Base-by-base conservation (phyloP, 2,329 filamentous ascomycete genomes). In the Pyrenophora tritici-repentis region DNA sequence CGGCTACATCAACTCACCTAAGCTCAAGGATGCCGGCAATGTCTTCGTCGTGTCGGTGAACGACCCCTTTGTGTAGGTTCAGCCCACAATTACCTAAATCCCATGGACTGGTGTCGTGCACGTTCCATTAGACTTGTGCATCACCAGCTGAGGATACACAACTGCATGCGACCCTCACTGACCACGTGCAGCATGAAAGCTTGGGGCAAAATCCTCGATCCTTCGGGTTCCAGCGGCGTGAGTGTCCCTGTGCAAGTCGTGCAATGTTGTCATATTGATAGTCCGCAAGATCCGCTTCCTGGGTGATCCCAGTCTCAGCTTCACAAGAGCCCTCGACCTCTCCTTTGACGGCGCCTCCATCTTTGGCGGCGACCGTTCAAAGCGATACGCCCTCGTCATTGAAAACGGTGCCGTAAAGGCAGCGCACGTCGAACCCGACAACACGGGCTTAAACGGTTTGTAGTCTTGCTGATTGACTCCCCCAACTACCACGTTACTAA, bases 1-100 rank as follows among this genome's bases (percentile, higher is more conserved):
- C 1, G 89, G 89, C 47, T 97, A 91, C 77, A 88, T 97, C 74
- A 86, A 85, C 69, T 88, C 90, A 71, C 82, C 87, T 47, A 85
- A 87, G 72, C 81, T 95, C 63, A 89, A 89, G 77, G 81, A 87
- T 54, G 90, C 89, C 24, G 92, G 91, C 41, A 81, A 88, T 67
- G 89, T 96, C 38, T 96, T 95, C 68, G 90, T 97, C 34, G 86
- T 97, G 49, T 86, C 89, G 32, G 92, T 97, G 71, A 97, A 97
- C 72, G 93, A 97, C 73, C 85, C 91, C 16, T 97, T 97, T 73
- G 92, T 96, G 89, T 95, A 80, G 76, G 89, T 38, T 37, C 12
- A 29, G 34, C 24, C 34, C n/a, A n/a, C 22, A 34, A 20, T 20
- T 22, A 43, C 17, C 43, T 24, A 20, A 20, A 14, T 24, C 18